phyloP scores from a whole-genome alignment of 2,329 filamentous ascomycete species.

The Diaporthe destruens region DNA sequence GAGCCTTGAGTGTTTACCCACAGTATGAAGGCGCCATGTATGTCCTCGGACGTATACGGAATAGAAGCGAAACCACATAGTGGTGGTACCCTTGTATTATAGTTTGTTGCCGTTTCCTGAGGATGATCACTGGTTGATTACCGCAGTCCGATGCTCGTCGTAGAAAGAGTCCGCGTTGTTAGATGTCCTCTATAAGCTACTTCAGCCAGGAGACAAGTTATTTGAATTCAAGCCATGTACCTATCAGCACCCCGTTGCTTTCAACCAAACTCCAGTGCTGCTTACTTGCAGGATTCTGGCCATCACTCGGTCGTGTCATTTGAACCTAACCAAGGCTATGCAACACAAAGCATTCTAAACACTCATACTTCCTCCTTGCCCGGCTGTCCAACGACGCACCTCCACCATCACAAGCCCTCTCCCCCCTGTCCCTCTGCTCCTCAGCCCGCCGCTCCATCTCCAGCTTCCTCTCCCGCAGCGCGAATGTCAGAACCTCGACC shows the following conservation, averaged over 20 bases:
- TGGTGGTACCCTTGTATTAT: too few species aligned
- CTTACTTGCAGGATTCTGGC: background rate
- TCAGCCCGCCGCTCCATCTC: slow-evolving; percentile 58
- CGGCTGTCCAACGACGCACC: background rate
- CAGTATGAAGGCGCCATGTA: too few species aligned
- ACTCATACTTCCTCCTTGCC: slow-evolving; percentile 16
- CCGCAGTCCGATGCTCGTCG: too few species aligned
- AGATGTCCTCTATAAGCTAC: too few species aligned
- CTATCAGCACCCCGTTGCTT: background rate
- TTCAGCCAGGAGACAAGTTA: too few species aligned
- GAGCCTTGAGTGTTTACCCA: too few species aligned
- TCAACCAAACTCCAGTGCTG: background rate
- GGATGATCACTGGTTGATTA: too few species aligned
- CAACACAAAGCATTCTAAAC: background rate
- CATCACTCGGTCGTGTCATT: background rate
- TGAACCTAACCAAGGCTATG: background rate
- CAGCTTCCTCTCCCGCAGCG: slow-evolving; percentile 64
- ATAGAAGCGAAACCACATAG: too few species aligned
- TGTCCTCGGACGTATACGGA: too few species aligned
- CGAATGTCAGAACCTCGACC: slow-evolving; percentile 73
- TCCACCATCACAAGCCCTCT: background rate
- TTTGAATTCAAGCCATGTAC: too few species aligned
- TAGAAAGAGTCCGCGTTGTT: too few species aligned
- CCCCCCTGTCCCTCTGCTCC: slow-evolving; percentile 48
- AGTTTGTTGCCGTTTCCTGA: too few species aligned